A percentile compares a stretch with the other conserved stretches of the same genome.
These are phyloP conservation scores for Peribolospora baueri DNA, from an alignment of 768 basidiomycete species.

Conservation along the genomic window DNA sequence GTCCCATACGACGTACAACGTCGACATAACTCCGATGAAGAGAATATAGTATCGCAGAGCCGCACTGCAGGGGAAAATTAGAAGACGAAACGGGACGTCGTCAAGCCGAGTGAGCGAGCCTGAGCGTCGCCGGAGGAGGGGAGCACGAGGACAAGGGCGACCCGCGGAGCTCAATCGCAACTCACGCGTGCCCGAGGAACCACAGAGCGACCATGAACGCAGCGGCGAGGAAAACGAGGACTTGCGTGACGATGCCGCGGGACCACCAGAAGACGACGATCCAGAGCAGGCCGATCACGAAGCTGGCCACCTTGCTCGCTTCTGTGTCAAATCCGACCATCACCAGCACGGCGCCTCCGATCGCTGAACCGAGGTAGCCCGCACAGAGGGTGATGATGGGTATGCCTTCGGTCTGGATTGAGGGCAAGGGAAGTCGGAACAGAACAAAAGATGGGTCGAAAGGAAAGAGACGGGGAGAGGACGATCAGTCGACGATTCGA, in stretches of 20 bases:
- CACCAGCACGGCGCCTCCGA: constrained; percentile 5
- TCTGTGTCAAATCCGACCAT: constrained; percentile 12
- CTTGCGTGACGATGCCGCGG: not conserved
- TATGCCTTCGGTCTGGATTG: not conserved
- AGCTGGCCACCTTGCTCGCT: constrained; percentile 11
- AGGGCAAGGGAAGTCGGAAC: no score
- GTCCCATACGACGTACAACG: constrained; percentile 6
- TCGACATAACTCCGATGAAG: constrained; percentile 10
- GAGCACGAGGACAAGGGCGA: no score
- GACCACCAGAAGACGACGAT: constrained; percentile 4
- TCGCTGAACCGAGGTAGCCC: constrained; percentile 4
- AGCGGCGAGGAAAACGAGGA: not conserved
- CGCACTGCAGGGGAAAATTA: no score
- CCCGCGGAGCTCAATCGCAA: no score
- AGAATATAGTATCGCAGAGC: constrained; percentile 9
- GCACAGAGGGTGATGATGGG: not conserved
- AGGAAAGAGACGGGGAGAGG: no score
- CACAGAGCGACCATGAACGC: not conserved
- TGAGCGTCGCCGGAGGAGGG: no score
- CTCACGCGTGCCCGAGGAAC: no score
- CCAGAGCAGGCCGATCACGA: constrained; percentile 5
- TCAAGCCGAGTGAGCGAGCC: no score
- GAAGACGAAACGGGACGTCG: no score
- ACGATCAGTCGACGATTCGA: no score
- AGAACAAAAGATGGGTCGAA: no score